phyloP scores from a whole-genome alignment of 768 basidiomycete species.

The Trametes maxima region DNA sequence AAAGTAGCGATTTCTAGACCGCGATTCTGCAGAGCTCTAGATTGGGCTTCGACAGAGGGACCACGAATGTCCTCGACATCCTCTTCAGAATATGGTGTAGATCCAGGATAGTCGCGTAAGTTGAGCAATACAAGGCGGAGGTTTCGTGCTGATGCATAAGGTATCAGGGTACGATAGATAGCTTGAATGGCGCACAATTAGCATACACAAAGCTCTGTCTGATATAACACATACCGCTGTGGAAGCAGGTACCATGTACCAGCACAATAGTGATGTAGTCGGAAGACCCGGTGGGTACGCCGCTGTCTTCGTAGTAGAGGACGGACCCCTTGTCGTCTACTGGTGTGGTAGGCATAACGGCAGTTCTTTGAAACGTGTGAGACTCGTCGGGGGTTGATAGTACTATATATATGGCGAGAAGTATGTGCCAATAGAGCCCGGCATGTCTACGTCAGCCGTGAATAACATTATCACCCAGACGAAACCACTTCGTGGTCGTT shows the following conservation, averaged over 20 bases:
- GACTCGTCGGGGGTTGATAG: not conserved
- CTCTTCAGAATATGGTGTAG: slow-evolving; percentile 24
- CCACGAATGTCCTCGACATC: slow-evolving; percentile 19
- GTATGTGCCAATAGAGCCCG: no score
- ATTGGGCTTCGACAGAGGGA: not conserved
- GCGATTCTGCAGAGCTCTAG: slow-evolving; percentile 1
- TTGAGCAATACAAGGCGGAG: slow-evolving; percentile 31
- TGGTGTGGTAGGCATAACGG: slow-evolving; percentile 21
- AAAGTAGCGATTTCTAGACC: slow-evolving; percentile 23
- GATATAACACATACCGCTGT: slow-evolving; percentile 17
- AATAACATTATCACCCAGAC: no score
- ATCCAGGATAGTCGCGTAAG: slow-evolving; percentile 31
- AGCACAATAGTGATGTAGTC: slow-evolving; percentile 22
- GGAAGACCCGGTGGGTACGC: slow-evolving; percentile 8
- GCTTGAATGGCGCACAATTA: not conserved
- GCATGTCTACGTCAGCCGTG: no score
- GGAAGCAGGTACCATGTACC: slow-evolving; percentile 25
- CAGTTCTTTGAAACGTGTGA: not conserved
- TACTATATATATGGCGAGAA: no score
- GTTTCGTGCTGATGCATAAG: slow-evolving; percentile 22
- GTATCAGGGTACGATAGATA: slow-evolving; percentile 18
- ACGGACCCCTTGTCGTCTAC: slow-evolving; percentile 16
- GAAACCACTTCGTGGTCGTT: no score
- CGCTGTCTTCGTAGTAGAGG: slow-evolving; percentile 28
- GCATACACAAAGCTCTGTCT: not conserved